Evolutionary conservation across 2,329 filamentous ascomycete genomes (phyloP).

Genomic region (Monilinia fructicola): DNA sequence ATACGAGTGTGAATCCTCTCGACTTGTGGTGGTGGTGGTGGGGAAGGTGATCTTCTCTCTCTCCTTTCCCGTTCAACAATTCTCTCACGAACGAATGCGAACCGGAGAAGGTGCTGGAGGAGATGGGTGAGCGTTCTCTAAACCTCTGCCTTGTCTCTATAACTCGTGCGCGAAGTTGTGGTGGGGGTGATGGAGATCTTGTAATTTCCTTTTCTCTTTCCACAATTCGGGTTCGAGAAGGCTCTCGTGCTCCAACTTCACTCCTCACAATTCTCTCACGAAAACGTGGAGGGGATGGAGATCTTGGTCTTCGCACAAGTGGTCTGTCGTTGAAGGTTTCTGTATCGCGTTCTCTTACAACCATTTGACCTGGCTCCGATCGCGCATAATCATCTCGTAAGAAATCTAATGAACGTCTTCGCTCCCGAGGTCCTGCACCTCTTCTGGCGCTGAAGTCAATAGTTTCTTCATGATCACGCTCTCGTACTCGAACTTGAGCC

Average conservation of each 20-base stretch:
- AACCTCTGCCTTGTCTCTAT: slow-evolving; percentile 38
- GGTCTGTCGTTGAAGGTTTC: slow-evolving; percentile 34
- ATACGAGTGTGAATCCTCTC: slow-evolving; percentile 36
- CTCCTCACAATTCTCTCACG: slow-evolving; percentile 35
- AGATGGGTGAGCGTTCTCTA: slow-evolving; percentile 36
- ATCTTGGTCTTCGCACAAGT: slow-evolving; percentile 37
- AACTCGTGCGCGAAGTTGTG: slow-evolving; percentile 37
- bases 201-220: slow-evolving; percentile 36
- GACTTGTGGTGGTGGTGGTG: slow-evolving; percentile 29
- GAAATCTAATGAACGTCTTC: slow-evolving; percentile 37
- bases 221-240: slow-evolving; percentile 31
- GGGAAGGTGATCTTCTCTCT: slow-evolving; percentile 36
- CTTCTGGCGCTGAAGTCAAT: slow-evolving; percentile 34
- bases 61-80: slow-evolving; percentile 34
- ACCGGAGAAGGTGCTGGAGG: slow-evolving; percentile 35
- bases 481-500: slow-evolving; percentile 33
- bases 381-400: slow-evolving; percentile 38
- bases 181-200: slow-evolving; percentile 34
- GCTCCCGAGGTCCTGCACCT: slow-evolving; percentile 29
- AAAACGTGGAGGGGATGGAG: slow-evolving; percentile 35
- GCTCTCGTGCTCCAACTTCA: slow-evolving; percentile 31
- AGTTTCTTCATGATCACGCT: slow-evolving; percentile 37
- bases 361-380: slow-evolving; percentile 34
- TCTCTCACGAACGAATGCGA: slow-evolving; percentile 36
- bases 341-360: slow-evolving; percentile 38